Conservation (phyloP, 2,329 filamentous ascomycete species). For the Colletotrichum melonis region DNA sequence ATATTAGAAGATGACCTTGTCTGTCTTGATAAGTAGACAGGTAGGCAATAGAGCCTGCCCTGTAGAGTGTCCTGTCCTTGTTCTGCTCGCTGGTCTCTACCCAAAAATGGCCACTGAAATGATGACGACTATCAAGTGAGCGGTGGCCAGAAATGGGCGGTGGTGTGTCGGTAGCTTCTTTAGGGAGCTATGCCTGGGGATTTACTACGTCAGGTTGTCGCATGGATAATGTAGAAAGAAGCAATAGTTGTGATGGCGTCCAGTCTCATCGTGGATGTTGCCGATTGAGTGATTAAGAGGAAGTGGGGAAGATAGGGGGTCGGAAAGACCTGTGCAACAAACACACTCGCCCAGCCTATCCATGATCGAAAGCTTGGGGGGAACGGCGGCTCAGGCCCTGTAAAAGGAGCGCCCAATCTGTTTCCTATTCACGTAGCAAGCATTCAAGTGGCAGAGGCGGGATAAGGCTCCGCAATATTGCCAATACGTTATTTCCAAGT, state of each 20-base stretch:
- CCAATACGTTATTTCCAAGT: no score
- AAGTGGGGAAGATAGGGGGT: not conserved
- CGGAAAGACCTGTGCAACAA: not conserved
- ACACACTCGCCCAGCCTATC: not conserved
- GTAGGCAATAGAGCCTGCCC: not conserved
- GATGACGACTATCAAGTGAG: slow-evolving; percentile 17
- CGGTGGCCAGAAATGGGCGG: not conserved
- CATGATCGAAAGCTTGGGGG: not conserved
- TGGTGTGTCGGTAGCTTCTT: slow-evolving; percentile 1
- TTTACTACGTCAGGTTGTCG: slow-evolving; percentile 14
- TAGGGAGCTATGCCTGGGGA: slow-evolving; percentile 13
- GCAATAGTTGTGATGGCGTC: slow-evolving; percentile 20
- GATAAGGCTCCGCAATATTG: not conserved
- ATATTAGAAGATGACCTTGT: not conserved
- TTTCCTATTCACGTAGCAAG: not conserved
- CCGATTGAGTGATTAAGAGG: slow-evolving; percentile 4
- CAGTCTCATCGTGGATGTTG: slow-evolving; percentile 28
- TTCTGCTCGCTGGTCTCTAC: not conserved
- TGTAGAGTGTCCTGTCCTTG: not conserved
- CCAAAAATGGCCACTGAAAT: slow-evolving; percentile 15
- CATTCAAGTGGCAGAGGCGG: not conserved
- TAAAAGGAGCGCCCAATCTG: not conserved
- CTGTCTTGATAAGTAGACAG: slow-evolving; percentile 6
- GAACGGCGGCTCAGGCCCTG: not conserved
- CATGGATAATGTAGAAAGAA: slow-evolving; percentile 35